Evolutionary conservation across 208 protist genomes (phyloP), one percentile per base, ranked within the genome.

Genomic region (Angomonas desouzai): DNA sequence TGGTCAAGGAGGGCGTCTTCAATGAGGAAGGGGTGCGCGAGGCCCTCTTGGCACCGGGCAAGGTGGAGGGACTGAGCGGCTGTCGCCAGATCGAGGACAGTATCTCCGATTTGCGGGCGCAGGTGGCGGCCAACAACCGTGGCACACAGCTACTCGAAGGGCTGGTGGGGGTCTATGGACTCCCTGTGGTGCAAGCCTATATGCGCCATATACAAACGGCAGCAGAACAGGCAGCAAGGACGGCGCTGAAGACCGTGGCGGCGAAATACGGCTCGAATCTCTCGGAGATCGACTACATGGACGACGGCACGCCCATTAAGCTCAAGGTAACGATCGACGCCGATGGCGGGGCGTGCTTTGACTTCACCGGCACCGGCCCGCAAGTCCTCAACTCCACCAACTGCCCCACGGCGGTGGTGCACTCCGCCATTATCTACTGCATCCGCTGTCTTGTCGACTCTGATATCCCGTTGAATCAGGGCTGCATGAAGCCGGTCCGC

Each of bases 391-490:
- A 91, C 45, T 98, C 97, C 56, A 87, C 72, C 27, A 98, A 98
- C 78, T 85, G 92, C 55, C 97, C 97, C 0, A 83, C 79, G 20
- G 91, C 94, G 7, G 82, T 98, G 20, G 88, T 92, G 38, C 81
- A 88, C 58, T 96, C 93, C 10, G 92, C 94, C 10, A 82, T 98
- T 25, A 93, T 98, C 49, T 98, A 98, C 76, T 95, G 78, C 68
- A 79, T 99, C n/a, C 82, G 97, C 55, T 97, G 87, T 74, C 70
- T 99, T 43, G 89, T 98, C 3, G 76, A 81, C 53, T 68, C 82
- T 28, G 93, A 98, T 47, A 97, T 99, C 40, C 96, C 96, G 18
- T 79, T 99, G 9, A 98, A 98, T 72, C 85, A 97, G 66, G 93
- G 88, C 59, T 97, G 93, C 81, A 77, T 98, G 56, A 80, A 83